Evolutionary conservation across 768 basidiomycete species (phyloP).

Genomic region (Termitomyces sp.): DNA sequence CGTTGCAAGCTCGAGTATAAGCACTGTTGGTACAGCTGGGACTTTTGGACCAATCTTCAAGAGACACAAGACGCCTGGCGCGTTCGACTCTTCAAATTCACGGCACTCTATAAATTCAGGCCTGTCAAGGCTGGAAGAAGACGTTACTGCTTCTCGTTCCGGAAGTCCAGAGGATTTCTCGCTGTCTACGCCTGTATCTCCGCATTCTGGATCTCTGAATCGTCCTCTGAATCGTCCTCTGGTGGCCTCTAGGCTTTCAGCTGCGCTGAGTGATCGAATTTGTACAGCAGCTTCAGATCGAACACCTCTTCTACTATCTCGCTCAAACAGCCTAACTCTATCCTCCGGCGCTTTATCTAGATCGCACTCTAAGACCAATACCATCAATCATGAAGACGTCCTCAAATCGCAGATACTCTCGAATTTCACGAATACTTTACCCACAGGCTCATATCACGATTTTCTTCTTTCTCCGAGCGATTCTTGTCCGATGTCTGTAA

Average conservation of each 20-base stretch:
- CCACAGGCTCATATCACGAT: neutral
- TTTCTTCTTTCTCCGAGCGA: slow-evolving; percentile 2
- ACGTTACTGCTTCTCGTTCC: neutral
- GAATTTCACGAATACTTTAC: neutral
- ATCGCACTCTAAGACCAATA: neutral
- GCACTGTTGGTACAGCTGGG: slow-evolving; percentile 16
- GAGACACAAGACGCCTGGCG: slow-evolving; percentile 4
- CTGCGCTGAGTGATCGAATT: neutral
- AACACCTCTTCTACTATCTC: neutral
- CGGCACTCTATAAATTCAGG: neutral
- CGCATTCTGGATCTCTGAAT: neutral
- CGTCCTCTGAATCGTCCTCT: neutral
- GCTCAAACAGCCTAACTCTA: neutral
- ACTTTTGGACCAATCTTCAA: slow-evolving; percentile 22
- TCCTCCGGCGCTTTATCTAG: neutral
- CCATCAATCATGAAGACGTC: neutral
- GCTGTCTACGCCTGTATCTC: neutral
- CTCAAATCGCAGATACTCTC: neutral
- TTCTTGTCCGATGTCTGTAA: neutral
- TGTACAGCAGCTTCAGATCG: neutral
- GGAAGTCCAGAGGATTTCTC: neutral
- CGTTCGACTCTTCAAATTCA: neutral
- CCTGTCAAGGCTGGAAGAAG: neutral
- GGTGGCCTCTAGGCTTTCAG: neutral
- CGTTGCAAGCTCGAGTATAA: slow-evolving; percentile 6